A percentile compares a stretch with the other conserved stretches of the same genome.
These are phyloP conservation scores for Veloboletus limbatus DNA, from an alignment of 1,284 basidiomycete genomes.

Conservation along the genomic window DNA sequence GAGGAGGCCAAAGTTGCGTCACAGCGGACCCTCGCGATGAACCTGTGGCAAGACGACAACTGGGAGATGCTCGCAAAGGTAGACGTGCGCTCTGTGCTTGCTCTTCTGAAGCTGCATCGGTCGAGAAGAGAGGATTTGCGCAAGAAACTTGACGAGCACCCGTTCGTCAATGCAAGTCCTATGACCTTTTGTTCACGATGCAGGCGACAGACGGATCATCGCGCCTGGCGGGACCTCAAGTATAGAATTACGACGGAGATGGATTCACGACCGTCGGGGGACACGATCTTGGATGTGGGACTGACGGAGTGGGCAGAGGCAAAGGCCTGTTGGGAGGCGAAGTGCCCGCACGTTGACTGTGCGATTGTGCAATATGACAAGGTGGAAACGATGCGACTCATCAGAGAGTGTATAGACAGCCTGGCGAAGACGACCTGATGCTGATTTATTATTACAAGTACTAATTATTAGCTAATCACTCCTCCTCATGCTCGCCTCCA, in stretches of 20 bases:
- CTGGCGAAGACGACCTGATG: slow-evolving; percentile 42
- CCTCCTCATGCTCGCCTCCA: slow-evolving; percentile 19
- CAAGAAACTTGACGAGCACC: slow-evolving; percentile 49
- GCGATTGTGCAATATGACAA: slow-evolving; percentile 55
- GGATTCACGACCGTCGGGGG: slow-evolving; percentile 55
- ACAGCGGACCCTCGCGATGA: slow-evolving; percentile 44
- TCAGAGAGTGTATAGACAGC: slow-evolving; percentile 50
- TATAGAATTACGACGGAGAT: slow-evolving; percentile 53
- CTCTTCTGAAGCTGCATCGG: slow-evolving; percentile 52
- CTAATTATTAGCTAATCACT: too few relatives aligned
- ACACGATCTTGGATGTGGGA: slow-evolving; percentile 49
- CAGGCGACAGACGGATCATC: slow-evolving; percentile 48
- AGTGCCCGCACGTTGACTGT: slow-evolving; percentile 45
- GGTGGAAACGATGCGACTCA: slow-evolving; percentile 49
- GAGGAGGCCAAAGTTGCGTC: slow-evolving; percentile 52
- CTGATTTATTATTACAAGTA: too few relatives aligned
- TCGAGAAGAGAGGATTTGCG: slow-evolving; percentile 46
- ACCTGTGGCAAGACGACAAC: slow-evolving; percentile 47
- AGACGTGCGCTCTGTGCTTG: slow-evolving; percentile 47
- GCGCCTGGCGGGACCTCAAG: slow-evolving; percentile 63
- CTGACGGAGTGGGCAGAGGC: slow-evolving; percentile 55
- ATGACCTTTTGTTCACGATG: slow-evolving; percentile 47
- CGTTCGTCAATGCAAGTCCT: slow-evolving; percentile 51
- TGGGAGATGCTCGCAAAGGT: slow-evolving; percentile 47
- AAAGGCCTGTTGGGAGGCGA: slow-evolving; percentile 54